Conservation (phyloP, 1,284 basidiomycete species). For the Heterobasidion irregulare region DNA sequence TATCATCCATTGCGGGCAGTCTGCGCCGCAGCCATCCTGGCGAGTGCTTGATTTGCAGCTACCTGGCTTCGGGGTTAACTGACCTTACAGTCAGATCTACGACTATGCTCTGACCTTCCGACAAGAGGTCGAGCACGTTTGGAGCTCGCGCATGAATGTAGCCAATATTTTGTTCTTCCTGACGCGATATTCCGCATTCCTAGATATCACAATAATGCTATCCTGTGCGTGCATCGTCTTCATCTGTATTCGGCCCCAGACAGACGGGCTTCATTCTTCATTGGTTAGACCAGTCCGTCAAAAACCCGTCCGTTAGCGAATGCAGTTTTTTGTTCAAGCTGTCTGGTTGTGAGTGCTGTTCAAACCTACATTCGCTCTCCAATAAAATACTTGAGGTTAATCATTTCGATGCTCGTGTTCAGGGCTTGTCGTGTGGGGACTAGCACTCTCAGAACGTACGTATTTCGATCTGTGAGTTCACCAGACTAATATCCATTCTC, state of each 20-base stretch:
- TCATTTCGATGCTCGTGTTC: not conserved
- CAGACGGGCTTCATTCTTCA: not conserved
- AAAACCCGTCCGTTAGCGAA: not conserved
- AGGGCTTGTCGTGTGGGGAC: not conserved
- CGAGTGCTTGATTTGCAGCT: not conserved
- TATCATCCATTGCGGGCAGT: not conserved
- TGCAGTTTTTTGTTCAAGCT: not conserved
- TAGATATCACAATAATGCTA: not conserved
- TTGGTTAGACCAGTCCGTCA: not conserved
- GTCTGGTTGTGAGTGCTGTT: not conserved
- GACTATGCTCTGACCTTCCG: not conserved
- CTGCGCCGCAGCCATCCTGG: not conserved
- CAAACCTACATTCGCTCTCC: not conserved
- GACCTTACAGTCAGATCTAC: constrained; percentile 1
- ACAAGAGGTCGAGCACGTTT: not conserved
- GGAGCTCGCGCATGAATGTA: not conserved
- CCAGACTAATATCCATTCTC: too few species aligned
- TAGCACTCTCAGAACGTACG: not conserved
- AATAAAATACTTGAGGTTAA: not conserved
- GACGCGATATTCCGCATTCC: not conserved
- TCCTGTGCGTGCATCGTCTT: not conserved
- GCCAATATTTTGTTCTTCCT: not conserved
- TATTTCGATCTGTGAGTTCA: not conserved
- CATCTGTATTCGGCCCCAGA: not conserved
- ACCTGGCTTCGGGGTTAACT: not conserved